Evolutionary conservation across 805 yeast genomes (phyloP).

Genomic region (Kazachstania kunashirensis): DNA sequence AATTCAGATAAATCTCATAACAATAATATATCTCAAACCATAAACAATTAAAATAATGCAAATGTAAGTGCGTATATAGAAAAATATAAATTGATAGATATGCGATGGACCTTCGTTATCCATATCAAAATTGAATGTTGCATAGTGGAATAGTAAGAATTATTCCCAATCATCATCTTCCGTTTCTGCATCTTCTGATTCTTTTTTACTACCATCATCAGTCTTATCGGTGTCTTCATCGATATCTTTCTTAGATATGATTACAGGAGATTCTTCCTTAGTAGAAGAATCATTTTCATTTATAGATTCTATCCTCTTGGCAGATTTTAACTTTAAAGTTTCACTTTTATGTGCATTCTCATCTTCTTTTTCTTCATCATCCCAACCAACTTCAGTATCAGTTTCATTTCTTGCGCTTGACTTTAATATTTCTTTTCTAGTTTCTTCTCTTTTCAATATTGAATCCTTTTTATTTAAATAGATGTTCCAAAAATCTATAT

Average conservation of each 20-base stretch:
- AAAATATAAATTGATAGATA: too few species aligned
- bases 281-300: background rate
- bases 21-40: too few species aligned
- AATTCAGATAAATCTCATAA: too few species aligned
- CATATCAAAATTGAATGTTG: too few species aligned
- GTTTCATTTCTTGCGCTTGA: constrained; percentile 30
- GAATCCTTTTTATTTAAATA: constrained; percentile 48
- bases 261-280: constrained; percentile 11
- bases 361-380: constrained; percentile 28
- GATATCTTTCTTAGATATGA: constrained; percentile 3
- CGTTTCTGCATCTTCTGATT: constrained; percentile 22
- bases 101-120: background rate
- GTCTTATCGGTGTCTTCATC: constrained; percentile 1
- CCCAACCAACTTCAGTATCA: constrained; percentile 33
- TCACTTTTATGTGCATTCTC: constrained; percentile 8
- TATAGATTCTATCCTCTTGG: background rate
- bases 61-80: too few species aligned
- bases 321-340: background rate
- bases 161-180: constrained; percentile 57
- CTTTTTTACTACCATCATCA: constrained; percentile 6
- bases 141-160: too few species aligned
- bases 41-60: too few species aligned
- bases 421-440: constrained; percentile 53
- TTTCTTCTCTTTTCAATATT: constrained; percentile 51
- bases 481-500: constrained; percentile 62